These are phyloP conservation scores for Cladophialophora psammophila DNA, from an alignment of 2,329 filamentous ascomycete species.

Conservation along the genomic window DNA sequence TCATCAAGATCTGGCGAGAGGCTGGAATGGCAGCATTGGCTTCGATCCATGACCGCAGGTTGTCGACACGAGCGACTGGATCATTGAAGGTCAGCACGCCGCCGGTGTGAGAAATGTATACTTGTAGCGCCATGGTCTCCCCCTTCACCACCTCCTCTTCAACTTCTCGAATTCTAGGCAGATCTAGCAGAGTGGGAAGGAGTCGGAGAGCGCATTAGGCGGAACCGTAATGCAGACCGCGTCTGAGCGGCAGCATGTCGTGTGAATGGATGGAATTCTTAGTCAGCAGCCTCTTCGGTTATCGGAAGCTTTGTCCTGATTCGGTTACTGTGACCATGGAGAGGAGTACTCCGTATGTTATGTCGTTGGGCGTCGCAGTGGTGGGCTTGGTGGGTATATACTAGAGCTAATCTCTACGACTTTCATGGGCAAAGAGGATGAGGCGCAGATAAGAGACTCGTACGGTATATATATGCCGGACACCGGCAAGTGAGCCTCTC, in stretches of 20 bases:
- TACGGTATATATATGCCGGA: neutral
- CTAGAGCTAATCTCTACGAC: neutral
- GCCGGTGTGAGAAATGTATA: conserved; percentile 93
- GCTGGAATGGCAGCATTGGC: conserved; percentile 75
- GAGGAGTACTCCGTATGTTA: neutral
- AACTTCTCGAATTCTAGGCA: conserved; percentile 5
- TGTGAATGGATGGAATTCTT: conserved; percentile 19
- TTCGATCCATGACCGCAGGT: conserved; percentile 81
- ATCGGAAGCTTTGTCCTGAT: neutral
- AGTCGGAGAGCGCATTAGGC: conserved; percentile 10
- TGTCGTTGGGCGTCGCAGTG: conserved; percentile 12
- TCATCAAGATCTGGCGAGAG: conserved; percentile 86
- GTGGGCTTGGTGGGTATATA: neutral
- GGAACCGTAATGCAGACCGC: conserved; percentile 9
- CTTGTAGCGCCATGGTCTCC: conserved; percentile 76
- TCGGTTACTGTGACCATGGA: neutral
- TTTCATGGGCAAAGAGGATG: neutral
- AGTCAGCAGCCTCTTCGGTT: conserved; percentile 12
- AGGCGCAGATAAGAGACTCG: neutral
- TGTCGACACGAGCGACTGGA: conserved; percentile 66
- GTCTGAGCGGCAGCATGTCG: conserved; percentile 11
- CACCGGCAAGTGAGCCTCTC: neutral
- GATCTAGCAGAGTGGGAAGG: conserved; percentile 4
- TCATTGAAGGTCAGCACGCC: conserved; percentile 66
- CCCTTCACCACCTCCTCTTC: conserved; percentile 28